Evolutionary conservation across 371 early-diverging fungal species (phyloP).

Genomic region (Mucor saturninus): DNA sequence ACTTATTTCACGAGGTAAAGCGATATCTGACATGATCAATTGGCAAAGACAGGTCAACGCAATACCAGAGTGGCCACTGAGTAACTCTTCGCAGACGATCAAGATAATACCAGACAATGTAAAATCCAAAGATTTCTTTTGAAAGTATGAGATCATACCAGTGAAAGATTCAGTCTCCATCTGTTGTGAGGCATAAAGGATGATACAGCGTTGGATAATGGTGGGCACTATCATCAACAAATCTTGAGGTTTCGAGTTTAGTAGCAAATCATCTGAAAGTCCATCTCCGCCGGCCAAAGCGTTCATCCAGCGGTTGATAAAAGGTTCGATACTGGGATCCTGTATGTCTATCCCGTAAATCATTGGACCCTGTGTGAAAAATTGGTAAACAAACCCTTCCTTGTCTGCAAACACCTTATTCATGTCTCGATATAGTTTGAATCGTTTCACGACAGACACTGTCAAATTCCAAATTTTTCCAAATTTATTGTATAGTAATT

Average conservation of each 20-base stretch:
- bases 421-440: conserved; percentile 42
- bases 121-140: conserved; percentile 41
- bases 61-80: conserved; percentile 19
- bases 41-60: conserved; percentile 31
- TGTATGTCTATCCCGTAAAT: conserved; percentile 34
- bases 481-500: conserved; percentile 38
- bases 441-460: conserved; percentile 32
- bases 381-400: conserved; percentile 39
- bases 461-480: conserved; percentile 51
- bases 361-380: conserved; percentile 35
- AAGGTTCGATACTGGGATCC: conserved; percentile 28
- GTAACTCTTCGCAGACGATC: conserved; percentile 38
- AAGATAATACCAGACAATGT: conserved; percentile 26
- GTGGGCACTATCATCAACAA: conserved; percentile 41
- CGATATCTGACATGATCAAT: conserved; percentile 14
- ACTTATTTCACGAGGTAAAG: conserved; percentile 10
- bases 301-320: conserved; percentile 40
- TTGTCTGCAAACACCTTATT: conserved; percentile 33
- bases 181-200: conserved; percentile 27
- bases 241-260: conserved; percentile 35
- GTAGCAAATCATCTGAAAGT: conserved; percentile 41
- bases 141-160: conserved; percentile 40
- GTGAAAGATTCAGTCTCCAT: conserved; percentile 28
- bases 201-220: conserved; percentile 33
- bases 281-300: conserved; percentile 40